A percentile compares a stretch with the other conserved stretches of the same genome.
Conservation (phyloP, 148 eudicot species). For the Beta vulgaris region DNA sequence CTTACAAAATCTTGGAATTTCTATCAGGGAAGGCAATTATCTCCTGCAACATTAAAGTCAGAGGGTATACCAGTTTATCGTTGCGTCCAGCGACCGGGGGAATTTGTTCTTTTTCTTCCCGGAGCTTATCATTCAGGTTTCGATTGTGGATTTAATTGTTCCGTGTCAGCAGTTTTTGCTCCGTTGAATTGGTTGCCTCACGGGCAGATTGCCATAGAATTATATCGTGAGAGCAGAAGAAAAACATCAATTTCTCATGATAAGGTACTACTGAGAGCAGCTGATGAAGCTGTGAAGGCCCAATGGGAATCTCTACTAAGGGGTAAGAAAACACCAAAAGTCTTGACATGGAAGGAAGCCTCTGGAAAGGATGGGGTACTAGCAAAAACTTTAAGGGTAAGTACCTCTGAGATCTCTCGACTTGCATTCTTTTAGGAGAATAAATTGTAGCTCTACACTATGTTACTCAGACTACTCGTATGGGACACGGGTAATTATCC, state of each 20-base stretch:
- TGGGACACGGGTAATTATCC: no score
- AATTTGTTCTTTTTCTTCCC: conserved; percentile 62
- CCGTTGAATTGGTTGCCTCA: conserved; percentile 80
- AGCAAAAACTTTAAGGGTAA: conserved; percentile 57
- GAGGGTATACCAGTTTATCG: conserved; percentile 77
- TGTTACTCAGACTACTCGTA: no score
- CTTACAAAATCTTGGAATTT: background rate
- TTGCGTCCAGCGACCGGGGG: conserved; percentile 61
- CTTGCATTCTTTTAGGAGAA: conserved; percentile 5
- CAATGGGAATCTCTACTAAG: conserved; percentile 39
- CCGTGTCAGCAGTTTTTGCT: conserved; percentile 55
- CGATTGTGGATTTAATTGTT: conserved; percentile 69
- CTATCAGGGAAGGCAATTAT: conserved; percentile 56
- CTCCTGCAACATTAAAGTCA: conserved; percentile 50
- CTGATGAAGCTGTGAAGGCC: conserved; percentile 59
- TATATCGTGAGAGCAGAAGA: conserved; percentile 48
- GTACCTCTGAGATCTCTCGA: background rate
- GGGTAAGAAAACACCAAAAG: conserved; percentile 24
- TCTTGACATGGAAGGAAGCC: conserved; percentile 45
- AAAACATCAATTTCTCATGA: conserved; percentile 68
- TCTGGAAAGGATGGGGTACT: conserved; percentile 58
- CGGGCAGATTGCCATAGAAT: conserved; percentile 56
- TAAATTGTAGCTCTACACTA: background rate
- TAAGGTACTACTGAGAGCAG: conserved; percentile 59
- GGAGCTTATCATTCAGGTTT: conserved; percentile 66